phyloP scores from a whole-genome alignment of 2,329 filamentous ascomycete genomes.

The Trichoderma sp. region DNA sequence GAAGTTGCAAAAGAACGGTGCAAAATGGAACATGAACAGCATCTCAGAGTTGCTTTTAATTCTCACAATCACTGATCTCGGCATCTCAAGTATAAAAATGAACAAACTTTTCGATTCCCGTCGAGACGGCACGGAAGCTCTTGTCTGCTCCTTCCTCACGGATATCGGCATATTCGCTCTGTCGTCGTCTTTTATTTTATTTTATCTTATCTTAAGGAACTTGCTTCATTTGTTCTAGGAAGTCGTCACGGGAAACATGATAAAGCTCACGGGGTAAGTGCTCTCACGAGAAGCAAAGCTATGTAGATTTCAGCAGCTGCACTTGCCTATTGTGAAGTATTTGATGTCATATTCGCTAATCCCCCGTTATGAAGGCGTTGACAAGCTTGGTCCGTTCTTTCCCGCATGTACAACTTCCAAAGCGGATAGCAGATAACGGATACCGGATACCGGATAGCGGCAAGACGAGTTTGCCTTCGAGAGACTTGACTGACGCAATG shows the following conservation, averaged over 20 bases:
- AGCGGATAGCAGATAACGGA: neutral
- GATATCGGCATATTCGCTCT: neutral
- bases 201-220: neutral
- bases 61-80: neutral
- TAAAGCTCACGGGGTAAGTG: neutral
- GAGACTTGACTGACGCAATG: neutral
- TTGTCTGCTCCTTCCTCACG: constrained; percentile 1
- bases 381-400: neutral
- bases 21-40: neutral
- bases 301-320: neutral
- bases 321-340: neutral
- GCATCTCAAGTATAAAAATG: neutral
- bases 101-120: neutral
- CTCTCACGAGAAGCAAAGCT: neutral
- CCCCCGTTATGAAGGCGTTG: neutral
- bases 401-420: neutral
- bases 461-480: neutral
- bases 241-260: neutral
- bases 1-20: neutral
- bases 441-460: neutral
- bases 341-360: neutral
- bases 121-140: neutral
- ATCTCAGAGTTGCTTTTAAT: neutral
- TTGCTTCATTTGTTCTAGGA: neutral
- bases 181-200: neutral